Evolutionary conservation across 2,329 filamentous ascomycete genomes (phyloP), one percentile per base, ranked within the genome.

Genomic region (Lachnellula occidentalis): DNA sequence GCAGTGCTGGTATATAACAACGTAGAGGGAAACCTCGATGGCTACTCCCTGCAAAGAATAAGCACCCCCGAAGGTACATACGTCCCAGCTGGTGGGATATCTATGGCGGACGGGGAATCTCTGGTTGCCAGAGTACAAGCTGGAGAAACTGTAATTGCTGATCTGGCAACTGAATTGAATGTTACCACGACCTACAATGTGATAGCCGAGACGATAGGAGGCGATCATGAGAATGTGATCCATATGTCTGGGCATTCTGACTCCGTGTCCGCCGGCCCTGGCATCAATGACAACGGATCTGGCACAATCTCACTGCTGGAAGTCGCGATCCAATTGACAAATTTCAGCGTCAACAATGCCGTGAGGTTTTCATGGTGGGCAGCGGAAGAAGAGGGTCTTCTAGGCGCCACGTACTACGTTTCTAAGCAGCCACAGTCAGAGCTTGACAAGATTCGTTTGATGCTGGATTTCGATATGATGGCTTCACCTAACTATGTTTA

Each of bases 1-100:
- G 27, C 8, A 31, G 27, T 84, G 1, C 71, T 92, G 17, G 76
- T 92, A 52, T 91, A 88, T 72, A 90, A 92, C 73, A 86, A 85
- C 8, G 71, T 78, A 1, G 45, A 50, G 5, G 86, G 81, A 1
- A 70, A 72, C 2, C 71, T 60, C 11, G 58, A 57, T 4, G 55
- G 50, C 17, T 56, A 56, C 50, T 49, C 53, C 9, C n/a, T 60
- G 5, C 53, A 58, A 12, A 42, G n/a, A 5, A 50, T 54, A 1
- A 75, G 92, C 5, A 86, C 85, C 63, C 82, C 51, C 78, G 71
- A 76, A 41, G 61, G 61, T 12, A 61, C 71, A 7, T 79, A 79
- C 51, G 67, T 75, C 2, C 71, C 78, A 2, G 76, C 73, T 36
- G 69, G 76, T 4, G 75, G 74, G 7, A 69, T 82, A 47, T 72